Base-by-base conservation (phyloP, 352 stramenopile species). In the Pilasporangium apinafurcum region DNA sequence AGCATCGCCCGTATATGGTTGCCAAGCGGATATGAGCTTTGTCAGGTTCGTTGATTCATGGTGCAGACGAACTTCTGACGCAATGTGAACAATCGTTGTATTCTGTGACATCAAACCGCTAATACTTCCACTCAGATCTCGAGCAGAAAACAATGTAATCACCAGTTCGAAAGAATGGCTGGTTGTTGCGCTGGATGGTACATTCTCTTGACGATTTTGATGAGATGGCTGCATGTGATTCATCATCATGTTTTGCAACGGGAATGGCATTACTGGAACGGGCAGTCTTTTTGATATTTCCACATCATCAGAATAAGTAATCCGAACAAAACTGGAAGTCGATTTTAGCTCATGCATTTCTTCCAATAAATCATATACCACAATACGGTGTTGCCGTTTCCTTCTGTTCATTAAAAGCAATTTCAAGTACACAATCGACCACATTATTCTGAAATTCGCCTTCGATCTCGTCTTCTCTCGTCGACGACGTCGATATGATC, bases 231-330 rank as follows among this genome's bases (percentile, higher is more conserved):
- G n/a, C n/a, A n/a, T n/a, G n/a, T n/a, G n/a, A n/a, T n/a, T n/a
- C n/a, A n/a, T n/a, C n/a, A n/a, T n/a, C n/a, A n/a, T n/a, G n/a
- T n/a, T n/a, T n/a, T n/a, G n/a, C n/a, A n/a, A n/a, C n/a, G n/a
- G n/a, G n/a, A n/a, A n/a, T n/a, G n/a, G n/a, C n/a, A n/a, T n/a
- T n/a, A n/a, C n/a, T n/a, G 17, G n/a, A 18, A 16, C 33, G 33
- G 24, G 17, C 33, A 20, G 24, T 24, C 37, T 12, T 58, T 47
- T 16, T 61, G 20, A 25, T 36, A 58, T 33, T 45, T 52, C 6
- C 32, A 8, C 6, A 6, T 6, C 8, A 37, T n/a, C 9, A 37
- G 22, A 24, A 44, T 25, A 32, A 53, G 2, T n/a, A 16, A n/a
- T n/a, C 9, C 9, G 17, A 34, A 29, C 5, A 24, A 17, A 57